Percentiles rank a stretch among this genome's conserved stretches.
Conservation (phyloP, 2,329 filamentous ascomycete genomes). For the Nemania sp. region DNA sequence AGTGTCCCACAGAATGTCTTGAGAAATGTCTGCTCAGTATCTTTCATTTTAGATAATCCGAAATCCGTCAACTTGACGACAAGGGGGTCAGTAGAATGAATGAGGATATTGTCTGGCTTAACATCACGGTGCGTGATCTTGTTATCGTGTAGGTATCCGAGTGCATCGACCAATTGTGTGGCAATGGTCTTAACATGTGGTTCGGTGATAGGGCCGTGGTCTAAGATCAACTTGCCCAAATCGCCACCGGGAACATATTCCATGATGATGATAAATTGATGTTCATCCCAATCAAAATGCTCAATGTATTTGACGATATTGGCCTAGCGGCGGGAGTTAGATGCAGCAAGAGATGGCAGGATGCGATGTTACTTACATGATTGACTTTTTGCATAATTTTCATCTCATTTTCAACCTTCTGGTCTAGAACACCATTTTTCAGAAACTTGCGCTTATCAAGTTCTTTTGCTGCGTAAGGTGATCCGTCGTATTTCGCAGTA, state of each 20-base stretch:
- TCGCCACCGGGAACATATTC: conserved; percentile 89
- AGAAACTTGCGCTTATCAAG: conserved; percentile 93
- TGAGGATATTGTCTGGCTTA: conserved; percentile 97
- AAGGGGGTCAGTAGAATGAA: conserved; percentile 78
- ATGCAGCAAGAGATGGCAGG: conserved; percentile 16
- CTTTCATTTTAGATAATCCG: conserved; percentile 93
- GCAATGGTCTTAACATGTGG: conserved; percentile 77
- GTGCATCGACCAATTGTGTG: conserved; percentile 79
- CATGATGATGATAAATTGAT: conserved; percentile 97
- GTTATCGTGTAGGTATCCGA: conserved; percentile 86
- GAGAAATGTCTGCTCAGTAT: conserved; percentile 89
- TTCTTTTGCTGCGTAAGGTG: conserved; percentile 91
- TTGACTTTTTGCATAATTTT: conserved; percentile 88
- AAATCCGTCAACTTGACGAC: conserved; percentile 95
- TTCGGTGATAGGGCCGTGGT: conserved; percentile 74
- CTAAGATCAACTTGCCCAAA: conserved; percentile 77
- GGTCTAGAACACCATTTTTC: conserved; percentile 89
- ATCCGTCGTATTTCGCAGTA: conserved; percentile 85
- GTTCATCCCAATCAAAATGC: conserved; percentile 82
- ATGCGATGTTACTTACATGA: conserved; percentile 71
- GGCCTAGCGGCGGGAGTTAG: conserved; percentile 60
- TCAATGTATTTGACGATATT: conserved; percentile 95
- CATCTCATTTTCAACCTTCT: conserved; percentile 97
- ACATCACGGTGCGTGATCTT: conserved; percentile 98
- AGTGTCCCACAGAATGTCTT: conserved; percentile 97